Evolutionary conservation across 306 rosid genomes (phyloP).

Genomic region (Vigna unguiculata): DNA sequence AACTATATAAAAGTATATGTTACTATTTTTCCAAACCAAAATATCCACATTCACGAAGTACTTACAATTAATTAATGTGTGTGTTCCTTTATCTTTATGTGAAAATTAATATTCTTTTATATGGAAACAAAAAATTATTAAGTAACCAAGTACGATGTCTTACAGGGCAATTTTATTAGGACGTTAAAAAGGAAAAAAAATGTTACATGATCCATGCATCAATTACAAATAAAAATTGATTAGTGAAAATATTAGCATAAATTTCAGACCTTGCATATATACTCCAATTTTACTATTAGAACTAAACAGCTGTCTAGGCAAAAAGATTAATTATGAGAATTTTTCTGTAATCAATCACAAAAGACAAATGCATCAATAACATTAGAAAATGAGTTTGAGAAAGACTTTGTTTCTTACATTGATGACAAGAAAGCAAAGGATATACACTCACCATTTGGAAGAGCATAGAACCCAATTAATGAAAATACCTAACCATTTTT

Average conservation of each 20-base stretch:
- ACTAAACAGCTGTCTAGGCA: not conserved
- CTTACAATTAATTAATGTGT: not conserved
- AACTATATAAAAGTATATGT: too few relatives aligned
- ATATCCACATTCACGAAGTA: not conserved
- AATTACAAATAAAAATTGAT: not conserved
- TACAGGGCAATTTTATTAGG: not conserved
- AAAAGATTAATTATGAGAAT: not conserved
- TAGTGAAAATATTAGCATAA: not conserved
- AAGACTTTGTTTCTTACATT: not conserved
- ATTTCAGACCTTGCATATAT: not conserved
- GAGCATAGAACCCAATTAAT: slow-evolving; percentile 6
- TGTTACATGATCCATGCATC: not conserved
- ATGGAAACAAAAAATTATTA: not conserved
- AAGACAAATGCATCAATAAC: not conserved
- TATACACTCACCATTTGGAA: not conserved
- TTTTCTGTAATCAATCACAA: not conserved
- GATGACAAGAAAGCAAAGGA: too few relatives aligned
- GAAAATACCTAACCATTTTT: slow-evolving; percentile 22
- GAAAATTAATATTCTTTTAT: not conserved
- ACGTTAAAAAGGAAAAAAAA: not conserved
- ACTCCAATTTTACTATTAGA: not conserved
- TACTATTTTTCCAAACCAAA: too few relatives aligned
- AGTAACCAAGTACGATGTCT: not conserved
- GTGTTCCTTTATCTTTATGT: not conserved
- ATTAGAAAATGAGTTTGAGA: not conserved